Base-by-base conservation (phyloP, 2,329 filamentous ascomycete species). In the Penicillium sp. region DNA sequence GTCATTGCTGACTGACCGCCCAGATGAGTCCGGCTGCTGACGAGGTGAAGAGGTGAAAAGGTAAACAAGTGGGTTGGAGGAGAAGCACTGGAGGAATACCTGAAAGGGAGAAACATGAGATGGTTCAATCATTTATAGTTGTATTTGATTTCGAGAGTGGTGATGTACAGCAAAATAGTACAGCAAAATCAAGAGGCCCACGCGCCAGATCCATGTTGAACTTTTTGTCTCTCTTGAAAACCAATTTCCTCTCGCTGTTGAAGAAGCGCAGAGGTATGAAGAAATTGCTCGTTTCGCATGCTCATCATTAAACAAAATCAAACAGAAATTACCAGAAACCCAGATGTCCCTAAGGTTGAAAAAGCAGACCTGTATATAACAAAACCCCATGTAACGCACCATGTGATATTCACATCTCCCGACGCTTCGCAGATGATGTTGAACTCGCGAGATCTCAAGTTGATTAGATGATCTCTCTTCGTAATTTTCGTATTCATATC, bases 321-420 rank as follows among this genome's bases (percentile, higher is more conserved):
- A 58, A 56, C 57, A 57, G 59, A 66, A 63, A 64, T 60, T 64
- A 62, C 68, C 68, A 64, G 68, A 74, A 71, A 70, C 73, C 74
- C 73, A 70, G 55, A 68, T 73, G 71, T 71, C 69, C 73, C 71
- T 74, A 67, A 74, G 73, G 73, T 76, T 75, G 73, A 76, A 76
- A 75, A 74, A 76, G 72, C 73, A 76, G 74, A 72, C 74, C 73
- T 69, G 68, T 73, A 72, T 72, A 73, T 69, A 71, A 73, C 11
- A 73, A 48, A 56, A 54, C 73, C 72, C 65, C 69, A 65, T 62
- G 71, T 70, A 71, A 72, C 72, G 71, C 70, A 70, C 68, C 61
- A 40, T 65, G 56, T 66, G 64, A 51, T 70, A 63, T 67, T 68
- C 51, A 49, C 56, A 53, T 65, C 61, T 58, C 43, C 65, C 66